Evolutionary conservation across 768 basidiomycete species (phyloP).

Genomic region (Rhodotorula toruloides): DNA sequence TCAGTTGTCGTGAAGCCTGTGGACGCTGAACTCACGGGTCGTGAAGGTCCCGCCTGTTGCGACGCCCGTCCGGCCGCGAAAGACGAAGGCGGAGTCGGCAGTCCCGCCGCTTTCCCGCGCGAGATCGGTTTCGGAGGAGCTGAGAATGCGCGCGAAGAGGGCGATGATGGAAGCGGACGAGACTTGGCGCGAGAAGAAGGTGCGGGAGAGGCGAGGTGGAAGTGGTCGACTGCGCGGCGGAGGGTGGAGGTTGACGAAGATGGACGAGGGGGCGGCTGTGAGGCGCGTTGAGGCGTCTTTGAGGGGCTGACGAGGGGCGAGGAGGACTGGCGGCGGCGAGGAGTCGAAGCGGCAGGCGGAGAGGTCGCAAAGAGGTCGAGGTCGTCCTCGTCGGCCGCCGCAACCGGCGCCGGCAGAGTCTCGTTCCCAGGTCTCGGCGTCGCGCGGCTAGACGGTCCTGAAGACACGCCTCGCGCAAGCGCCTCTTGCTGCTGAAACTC

Average conservation of each 20-base stretch:
- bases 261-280: neutral
- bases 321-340: neutral
- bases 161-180: neutral
- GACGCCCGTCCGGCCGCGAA: neutral
- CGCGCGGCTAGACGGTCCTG: too few species aligned
- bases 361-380: neutral
- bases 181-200: neutral
- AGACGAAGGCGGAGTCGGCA: neutral
- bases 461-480: neutral
- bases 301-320: neutral
- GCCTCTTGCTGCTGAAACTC: constrained; percentile 12
- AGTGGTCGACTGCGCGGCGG: neutral
- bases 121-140: neutral
- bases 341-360: neutral
- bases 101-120: neutral
- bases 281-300: neutral
- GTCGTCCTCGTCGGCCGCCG: neutral
- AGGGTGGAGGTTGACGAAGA: neutral
- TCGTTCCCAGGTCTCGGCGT: neutral
- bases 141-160: neutral
- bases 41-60: neutral
- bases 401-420: neutral
- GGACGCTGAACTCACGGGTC: too few species aligned
- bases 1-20: neutral
- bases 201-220: neutral